A percentile compares a stretch with the other conserved stretches of the same genome.
These are phyloP conservation scores for Gossypium mustelinum DNA, from an alignment of 345 rosid genomes.

Conservation along the genomic window DNA sequence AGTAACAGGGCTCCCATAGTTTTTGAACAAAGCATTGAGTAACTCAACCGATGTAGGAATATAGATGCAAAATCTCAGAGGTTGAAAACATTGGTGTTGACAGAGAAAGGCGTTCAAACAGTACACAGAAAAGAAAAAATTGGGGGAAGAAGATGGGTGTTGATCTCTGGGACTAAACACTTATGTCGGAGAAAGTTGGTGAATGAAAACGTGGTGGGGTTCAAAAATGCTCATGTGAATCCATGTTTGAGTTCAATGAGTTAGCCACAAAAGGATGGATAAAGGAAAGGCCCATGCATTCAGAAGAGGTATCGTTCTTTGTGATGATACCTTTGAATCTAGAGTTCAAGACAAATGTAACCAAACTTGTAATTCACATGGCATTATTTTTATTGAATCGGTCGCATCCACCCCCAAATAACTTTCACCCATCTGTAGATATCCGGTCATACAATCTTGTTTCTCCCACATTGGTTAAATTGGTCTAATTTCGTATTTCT, in stretches of 20 bases:
- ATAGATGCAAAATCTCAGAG: not conserved
- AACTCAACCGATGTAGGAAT: not conserved
- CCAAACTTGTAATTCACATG: not conserved
- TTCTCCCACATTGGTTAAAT: not conserved
- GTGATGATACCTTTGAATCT: conserved; percentile 18
- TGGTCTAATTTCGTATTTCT: not conserved
- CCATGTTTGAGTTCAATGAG: conserved; percentile 11
- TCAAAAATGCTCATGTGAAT: not conserved
- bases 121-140: not conserved
- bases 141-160: not conserved
- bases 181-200: conserved; percentile 30
- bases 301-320: not conserved
- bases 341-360: conserved; percentile 15
- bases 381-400: not conserved
- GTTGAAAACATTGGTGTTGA: not conserved
- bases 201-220: conserved; percentile 15
- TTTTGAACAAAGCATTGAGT: conserved; percentile 3
- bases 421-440: not conserved
- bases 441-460: not conserved
- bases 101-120: not conserved
- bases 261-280: conserved; percentile 20
- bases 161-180: not conserved
- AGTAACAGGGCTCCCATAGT: conserved; percentile 8
- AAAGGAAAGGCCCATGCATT: conserved; percentile 22
- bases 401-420: not conserved